Conservation (phyloP, 2,329 filamentous ascomycete species). For the Stenocarpella maydis region DNA sequence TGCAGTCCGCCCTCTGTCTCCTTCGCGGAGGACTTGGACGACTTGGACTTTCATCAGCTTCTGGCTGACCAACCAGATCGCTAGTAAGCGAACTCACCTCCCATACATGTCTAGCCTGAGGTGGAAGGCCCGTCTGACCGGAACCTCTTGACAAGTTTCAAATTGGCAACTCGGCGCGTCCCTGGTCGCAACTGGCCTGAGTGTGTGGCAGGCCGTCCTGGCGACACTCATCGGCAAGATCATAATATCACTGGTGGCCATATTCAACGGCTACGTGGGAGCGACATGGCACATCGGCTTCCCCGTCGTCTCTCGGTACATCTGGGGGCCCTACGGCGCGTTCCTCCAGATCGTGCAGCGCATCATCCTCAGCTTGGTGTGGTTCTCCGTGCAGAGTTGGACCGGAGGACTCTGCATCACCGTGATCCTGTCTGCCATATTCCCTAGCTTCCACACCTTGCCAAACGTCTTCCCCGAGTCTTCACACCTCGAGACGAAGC, state of each 20-base stretch:
- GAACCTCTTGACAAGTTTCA: conserved; percentile 1
- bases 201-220: conserved; percentile 32
- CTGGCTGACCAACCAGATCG: conserved; percentile 31
- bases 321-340: conserved; percentile 52
- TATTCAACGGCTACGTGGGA: conserved; percentile 48
- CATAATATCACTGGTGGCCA: conserved; percentile 45
- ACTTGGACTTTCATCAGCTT: conserved; percentile 27
- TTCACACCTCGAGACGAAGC: conserved; percentile 39
- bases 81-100: conserved; percentile 19
- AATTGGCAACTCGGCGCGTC: conserved; percentile 37
- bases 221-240: conserved; percentile 47
- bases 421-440: conserved; percentile 41
- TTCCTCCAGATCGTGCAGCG: conserved; percentile 50
- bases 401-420: conserved; percentile 39
- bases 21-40: conserved; percentile 21
- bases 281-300: conserved; percentile 54
- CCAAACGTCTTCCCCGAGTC: conserved; percentile 40
- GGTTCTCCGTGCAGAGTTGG: conserved; percentile 44
- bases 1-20: conserved; percentile 19
- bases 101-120: background rate
- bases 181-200: conserved; percentile 30
- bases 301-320: conserved; percentile 49
- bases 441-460: conserved; percentile 40
- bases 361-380: conserved; percentile 50
- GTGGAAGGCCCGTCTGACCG: background rate